Base-by-base conservation (phyloP, 176 grass and related monocot genomes). In the Poa annua region DNA sequence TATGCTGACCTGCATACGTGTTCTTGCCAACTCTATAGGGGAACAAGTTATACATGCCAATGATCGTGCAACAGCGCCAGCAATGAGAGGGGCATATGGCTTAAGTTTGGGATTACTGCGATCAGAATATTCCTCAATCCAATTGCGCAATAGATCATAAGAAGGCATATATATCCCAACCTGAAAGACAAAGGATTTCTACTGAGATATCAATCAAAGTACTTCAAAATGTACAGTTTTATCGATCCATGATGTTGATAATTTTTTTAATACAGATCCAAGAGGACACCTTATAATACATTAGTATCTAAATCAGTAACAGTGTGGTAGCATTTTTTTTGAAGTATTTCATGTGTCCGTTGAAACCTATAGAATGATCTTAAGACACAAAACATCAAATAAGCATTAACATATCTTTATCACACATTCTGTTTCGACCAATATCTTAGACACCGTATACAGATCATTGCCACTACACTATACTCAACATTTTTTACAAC, bases 101-200 rank as follows among this genome's bases (percentile, higher is more conserved):
- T 66, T 91, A 49, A 98, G 79, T 65, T 89, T 70, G 62, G 92
- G 92, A 81, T 34, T 85, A 87, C 12, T 84, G 42, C 24, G 24
- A 60, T 85, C 87, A n/a, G 92, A 86, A 59, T 90, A 89, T 73
- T 87, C 88, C 88, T 93, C 92, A 83, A 95, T 88, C 92, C 90
- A 88, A 71, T 95, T 98, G 68, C 95, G 87, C 81, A 98, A 86
- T 17, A 95, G 52, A 75, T 98, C 92, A 19, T 98, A 98, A 70
- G 54, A 91, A 67, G 95, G 92, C 50, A 98, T 76, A 85, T 95
- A 98, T 81, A 98, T 95, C 19, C 90, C 95, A 74, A 98, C 92
- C 92, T 95, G 82, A 66, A 80, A 49, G 4, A 81, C 15, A 70
- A 24, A 47, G 54, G 45, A 47, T 74, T 74, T 74, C 17, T 66